phyloP scores from a whole-genome alignment of 1,139 yeast genomes.

The Yarrowia galli region DNA sequence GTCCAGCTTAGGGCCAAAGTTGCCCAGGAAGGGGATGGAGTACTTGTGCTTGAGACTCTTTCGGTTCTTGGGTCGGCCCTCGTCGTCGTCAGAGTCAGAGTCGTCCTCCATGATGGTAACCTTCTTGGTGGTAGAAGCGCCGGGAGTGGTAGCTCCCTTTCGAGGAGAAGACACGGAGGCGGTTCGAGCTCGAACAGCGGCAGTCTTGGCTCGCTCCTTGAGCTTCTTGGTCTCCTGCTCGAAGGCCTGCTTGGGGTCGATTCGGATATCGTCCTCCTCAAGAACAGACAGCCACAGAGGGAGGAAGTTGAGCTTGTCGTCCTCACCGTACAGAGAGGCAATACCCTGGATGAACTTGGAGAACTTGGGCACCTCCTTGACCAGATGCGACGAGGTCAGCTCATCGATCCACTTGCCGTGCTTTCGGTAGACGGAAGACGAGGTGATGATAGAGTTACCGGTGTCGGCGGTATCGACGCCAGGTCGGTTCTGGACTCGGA shows the following conservation, averaged over 20 bases:
- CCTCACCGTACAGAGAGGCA: slow-evolving; percentile 85
- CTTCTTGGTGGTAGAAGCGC: slow-evolving; percentile 38
- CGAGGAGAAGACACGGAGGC: slow-evolving; percentile 39
- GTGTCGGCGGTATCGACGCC: slow-evolving; percentile 37
- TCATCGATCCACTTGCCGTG: slow-evolving; percentile 86
- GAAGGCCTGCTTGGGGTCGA: slow-evolving; percentile 77
- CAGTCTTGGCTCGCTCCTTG: slow-evolving; percentile 41
- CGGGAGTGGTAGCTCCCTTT: slow-evolving; percentile 12
- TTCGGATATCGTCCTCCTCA: slow-evolving; percentile 73
- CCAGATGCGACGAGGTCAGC: slow-evolving; percentile 79
- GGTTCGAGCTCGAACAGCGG: slow-evolving; percentile 43
- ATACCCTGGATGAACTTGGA: slow-evolving; percentile 92
- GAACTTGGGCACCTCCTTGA: slow-evolving; percentile 89
- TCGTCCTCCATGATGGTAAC: slow-evolving; percentile 43
- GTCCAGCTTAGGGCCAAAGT: slow-evolving; percentile 56
- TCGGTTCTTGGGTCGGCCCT: slow-evolving; percentile 32
- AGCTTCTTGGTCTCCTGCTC: slow-evolving; percentile 55
- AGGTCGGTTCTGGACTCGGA: slow-evolving; percentile 59
- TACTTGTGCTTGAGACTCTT: slow-evolving; percentile 38
- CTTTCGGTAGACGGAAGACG: slow-evolving; percentile 46
- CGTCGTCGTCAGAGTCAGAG: slow-evolving; percentile 42
- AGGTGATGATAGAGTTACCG: slow-evolving; percentile 41
- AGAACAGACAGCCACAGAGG: slow-evolving; percentile 96
- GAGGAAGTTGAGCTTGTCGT: slow-evolving; percentile 84
- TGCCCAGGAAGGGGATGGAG: slow-evolving; percentile 38